A percentile compares a stretch with the other conserved stretches of the same genome.
Conservation (phyloP, 2,329 filamentous ascomycete species). For the Aspergillus bombycis region DNA sequence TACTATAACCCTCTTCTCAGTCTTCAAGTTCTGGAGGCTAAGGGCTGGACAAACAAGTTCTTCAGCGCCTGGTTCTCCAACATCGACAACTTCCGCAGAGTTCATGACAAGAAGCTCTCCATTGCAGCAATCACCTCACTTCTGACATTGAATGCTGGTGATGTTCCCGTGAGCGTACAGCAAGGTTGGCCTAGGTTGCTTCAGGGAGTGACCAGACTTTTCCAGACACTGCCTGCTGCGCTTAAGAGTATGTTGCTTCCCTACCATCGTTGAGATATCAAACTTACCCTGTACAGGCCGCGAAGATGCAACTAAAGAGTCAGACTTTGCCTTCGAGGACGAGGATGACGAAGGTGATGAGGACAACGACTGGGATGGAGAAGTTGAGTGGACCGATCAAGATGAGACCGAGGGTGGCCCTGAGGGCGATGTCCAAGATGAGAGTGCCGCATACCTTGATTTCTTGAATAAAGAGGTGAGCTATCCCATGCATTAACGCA, state of each 20-base stretch:
- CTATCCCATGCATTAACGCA: slow-evolving; percentile 5
- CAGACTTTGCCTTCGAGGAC: slow-evolving; percentile 77
- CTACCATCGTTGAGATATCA: not conserved
- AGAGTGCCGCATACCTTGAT: slow-evolving; percentile 91
- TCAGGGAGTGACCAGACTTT: slow-evolving; percentile 84
- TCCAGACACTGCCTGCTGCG: slow-evolving; percentile 86
- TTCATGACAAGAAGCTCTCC: slow-evolving; percentile 98
- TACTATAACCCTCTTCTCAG: slow-evolving; percentile 93
- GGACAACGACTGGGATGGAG: slow-evolving; percentile 80
- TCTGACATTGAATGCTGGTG: slow-evolving; percentile 74
- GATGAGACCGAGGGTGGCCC: slow-evolving; percentile 64
- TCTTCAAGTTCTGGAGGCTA: slow-evolving; percentile 83
- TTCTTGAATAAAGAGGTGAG: slow-evolving; percentile 89
- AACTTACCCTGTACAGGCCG: slow-evolving; percentile 61
- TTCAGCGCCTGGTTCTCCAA: slow-evolving; percentile 98
- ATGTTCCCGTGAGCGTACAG: slow-evolving; percentile 89
- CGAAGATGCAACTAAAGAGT: slow-evolving; percentile 87
- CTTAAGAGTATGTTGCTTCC: slow-evolving; percentile 69
- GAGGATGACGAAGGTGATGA: slow-evolving; percentile 76
- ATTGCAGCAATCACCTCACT: slow-evolving; percentile 91
- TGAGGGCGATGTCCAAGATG: slow-evolving; percentile 74
- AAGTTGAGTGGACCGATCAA: slow-evolving; percentile 69
- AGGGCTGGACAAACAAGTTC: slow-evolving; percentile 97
- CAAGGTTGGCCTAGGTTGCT: slow-evolving; percentile 93
- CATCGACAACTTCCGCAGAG: slow-evolving; percentile 88